Evolutionary conservation across 768 basidiomycete species (phyloP).

Genomic region (Mycena metata): DNA sequence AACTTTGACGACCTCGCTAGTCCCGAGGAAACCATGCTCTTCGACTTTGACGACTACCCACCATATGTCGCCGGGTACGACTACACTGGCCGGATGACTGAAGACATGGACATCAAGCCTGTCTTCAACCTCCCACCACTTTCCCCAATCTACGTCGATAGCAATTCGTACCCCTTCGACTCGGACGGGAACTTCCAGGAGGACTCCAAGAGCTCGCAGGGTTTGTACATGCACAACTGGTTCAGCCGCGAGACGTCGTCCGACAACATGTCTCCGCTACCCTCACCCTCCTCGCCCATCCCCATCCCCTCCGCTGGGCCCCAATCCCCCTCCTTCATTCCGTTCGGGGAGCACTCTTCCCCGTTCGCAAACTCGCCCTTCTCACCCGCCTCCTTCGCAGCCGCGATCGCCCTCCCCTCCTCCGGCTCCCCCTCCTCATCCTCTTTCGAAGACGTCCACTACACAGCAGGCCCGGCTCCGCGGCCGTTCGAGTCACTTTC

Average conservation of each 20-base stretch:
- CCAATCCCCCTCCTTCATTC: conserved; percentile 61
- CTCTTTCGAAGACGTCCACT: conserved; percentile 56
- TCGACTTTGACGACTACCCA: conserved; percentile 67
- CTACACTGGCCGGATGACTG: not conserved
- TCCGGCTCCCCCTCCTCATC: conserved; percentile 71
- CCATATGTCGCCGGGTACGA: conserved; percentile 24
- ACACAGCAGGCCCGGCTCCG: conserved; percentile 44
- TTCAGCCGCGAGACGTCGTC: conserved; percentile 8
- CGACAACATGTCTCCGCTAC: conserved; percentile 19
- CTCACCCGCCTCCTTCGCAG: conserved; percentile 73
- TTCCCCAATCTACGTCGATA: conserved; percentile 18
- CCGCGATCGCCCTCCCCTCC: conserved; percentile 70
- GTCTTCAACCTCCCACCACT: conserved; percentile 7
- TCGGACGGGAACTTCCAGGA: conserved; percentile 29
- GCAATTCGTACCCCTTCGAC: conserved; percentile 42
- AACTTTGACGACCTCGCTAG: conserved; percentile 51
- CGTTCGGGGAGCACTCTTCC: conserved; percentile 61
- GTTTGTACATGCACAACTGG: conserved; percentile 32
- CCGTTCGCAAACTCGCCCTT: conserved; percentile 63
- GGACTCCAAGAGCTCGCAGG: conserved; percentile 31
- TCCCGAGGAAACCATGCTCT: conserved; percentile 47
- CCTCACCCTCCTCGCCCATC: conserved; percentile 66
- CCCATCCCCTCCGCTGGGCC: conserved; percentile 67
- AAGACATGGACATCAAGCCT: conserved; percentile 62
- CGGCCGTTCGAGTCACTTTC: conserved; percentile 60